Evolutionary conservation across 495 filamentous ascomycete species (phyloP).

Genomic region (Talaromyces ruber): DNA sequence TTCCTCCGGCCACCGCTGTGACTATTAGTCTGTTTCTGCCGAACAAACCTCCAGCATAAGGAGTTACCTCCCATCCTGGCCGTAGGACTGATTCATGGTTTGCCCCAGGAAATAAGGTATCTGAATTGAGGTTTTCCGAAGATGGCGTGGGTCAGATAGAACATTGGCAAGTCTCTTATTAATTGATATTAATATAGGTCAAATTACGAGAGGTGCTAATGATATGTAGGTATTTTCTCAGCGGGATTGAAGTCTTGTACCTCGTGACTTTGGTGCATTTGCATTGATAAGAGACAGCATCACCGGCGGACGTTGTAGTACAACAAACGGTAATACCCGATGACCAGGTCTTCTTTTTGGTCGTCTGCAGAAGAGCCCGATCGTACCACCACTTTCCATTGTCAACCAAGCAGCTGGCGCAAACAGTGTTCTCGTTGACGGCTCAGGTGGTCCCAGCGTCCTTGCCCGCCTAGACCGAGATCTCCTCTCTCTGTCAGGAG

Average conservation of each 20-base stretch:
- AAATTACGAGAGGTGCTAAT: not conserved
- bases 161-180: not conserved
- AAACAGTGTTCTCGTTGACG: constrained; percentile 55
- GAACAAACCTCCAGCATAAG: constrained; percentile 44
- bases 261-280: constrained; percentile 34
- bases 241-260: constrained; percentile 49
- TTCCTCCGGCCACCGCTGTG: constrained; percentile 35
- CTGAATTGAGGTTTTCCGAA: constrained; percentile 20
- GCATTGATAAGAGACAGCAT: constrained; percentile 67
- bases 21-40: constrained; percentile 52
- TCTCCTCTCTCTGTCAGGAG: constrained; percentile 45
- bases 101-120: constrained; percentile 43
- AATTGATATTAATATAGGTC: too few species aligned
- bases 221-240: constrained; percentile 49
- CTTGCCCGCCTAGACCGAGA: constrained; percentile 57
- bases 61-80: constrained; percentile 59
- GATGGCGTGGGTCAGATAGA: not conserved
- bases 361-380: constrained; percentile 38
- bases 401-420: constrained; percentile 69
- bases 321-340: constrained; percentile 57
- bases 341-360: constrained; percentile 61
- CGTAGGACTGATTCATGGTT: constrained; percentile 58
- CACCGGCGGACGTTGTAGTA: constrained; percentile 61
- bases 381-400: constrained; percentile 42
- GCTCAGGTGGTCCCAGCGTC: constrained; percentile 50